phyloP scores from a whole-genome alignment of 2,329 filamentous ascomycete species.

The Alternaria conjuncta region DNA sequence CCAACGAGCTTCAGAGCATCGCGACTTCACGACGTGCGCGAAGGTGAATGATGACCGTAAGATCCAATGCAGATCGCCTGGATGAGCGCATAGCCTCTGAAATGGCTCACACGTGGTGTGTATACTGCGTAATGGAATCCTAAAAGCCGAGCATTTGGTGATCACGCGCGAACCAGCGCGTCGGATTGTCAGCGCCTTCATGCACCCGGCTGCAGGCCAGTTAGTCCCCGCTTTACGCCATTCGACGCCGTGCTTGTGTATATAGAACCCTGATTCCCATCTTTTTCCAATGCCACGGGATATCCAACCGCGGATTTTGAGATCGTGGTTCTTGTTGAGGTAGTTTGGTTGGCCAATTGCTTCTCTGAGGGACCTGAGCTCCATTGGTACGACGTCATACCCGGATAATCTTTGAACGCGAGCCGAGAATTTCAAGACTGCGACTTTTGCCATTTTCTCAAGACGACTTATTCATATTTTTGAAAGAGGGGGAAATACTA shows the following conservation, averaged over 20 bases:
- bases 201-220: constrained; percentile 11
- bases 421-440: not conserved
- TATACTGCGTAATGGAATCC: constrained; percentile 16
- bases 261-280: constrained; percentile 21
- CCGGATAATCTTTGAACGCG: constrained; percentile 3
- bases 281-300: not conserved
- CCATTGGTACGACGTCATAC: constrained; percentile 17
- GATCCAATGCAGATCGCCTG: not conserved
- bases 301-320: not conserved
- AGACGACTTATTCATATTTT: not conserved
- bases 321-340: not conserved
- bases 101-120: constrained; percentile 11
- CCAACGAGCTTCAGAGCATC: not conserved
- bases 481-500: not conserved
- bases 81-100: not conserved
- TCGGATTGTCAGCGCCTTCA: constrained; percentile 21
- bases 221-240: constrained; percentile 23
- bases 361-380: constrained; percentile 1
- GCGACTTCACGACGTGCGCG: constrained; percentile 6
- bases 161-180: constrained; percentile 29
- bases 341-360: constrained; percentile 10
- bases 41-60: not conserved
- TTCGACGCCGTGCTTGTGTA: constrained; percentile 12
- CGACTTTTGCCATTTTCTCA: not conserved
- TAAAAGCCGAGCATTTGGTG: constrained; percentile 14